Conservation (phyloP, 495 filamentous ascomycete species). For the Penicillium bialowiezense region DNA sequence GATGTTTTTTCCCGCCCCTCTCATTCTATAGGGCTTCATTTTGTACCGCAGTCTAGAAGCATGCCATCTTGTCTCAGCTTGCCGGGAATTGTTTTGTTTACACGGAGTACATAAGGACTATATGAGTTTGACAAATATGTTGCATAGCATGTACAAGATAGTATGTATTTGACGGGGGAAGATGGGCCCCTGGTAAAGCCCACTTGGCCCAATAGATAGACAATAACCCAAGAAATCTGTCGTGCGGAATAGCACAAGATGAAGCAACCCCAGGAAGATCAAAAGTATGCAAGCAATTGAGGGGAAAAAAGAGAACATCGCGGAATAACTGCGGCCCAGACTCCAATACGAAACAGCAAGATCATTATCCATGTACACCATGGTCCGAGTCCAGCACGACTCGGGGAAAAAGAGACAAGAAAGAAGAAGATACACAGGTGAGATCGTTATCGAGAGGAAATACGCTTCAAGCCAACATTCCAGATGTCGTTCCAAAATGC, state of each 20-base stretch:
- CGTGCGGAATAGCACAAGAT: too few species aligned
- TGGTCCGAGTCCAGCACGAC: not conserved
- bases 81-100: too few species aligned
- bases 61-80: not conserved
- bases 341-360: too few species aligned
- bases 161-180: not conserved
- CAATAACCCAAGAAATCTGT: not conserved
- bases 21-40: not conserved
- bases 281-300: too few species aligned
- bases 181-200: not conserved
- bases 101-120: not conserved
- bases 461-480: conserved; percentile 24
- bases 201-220: not conserved
- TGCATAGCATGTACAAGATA: not conserved
- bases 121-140: not conserved
- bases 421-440: conserved; percentile 19
- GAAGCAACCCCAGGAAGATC: too few species aligned
- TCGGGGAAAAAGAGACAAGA: not conserved
- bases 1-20: not conserved
- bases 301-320: too few species aligned
- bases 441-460: conserved; percentile 20
- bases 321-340: too few species aligned
- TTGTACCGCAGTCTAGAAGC: not conserved
- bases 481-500: conserved; percentile 26
- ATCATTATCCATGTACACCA: conserved; percentile 1